phyloP scores from a whole-genome alignment of 257 asterid species.

The Penstemon eatonii region DNA sequence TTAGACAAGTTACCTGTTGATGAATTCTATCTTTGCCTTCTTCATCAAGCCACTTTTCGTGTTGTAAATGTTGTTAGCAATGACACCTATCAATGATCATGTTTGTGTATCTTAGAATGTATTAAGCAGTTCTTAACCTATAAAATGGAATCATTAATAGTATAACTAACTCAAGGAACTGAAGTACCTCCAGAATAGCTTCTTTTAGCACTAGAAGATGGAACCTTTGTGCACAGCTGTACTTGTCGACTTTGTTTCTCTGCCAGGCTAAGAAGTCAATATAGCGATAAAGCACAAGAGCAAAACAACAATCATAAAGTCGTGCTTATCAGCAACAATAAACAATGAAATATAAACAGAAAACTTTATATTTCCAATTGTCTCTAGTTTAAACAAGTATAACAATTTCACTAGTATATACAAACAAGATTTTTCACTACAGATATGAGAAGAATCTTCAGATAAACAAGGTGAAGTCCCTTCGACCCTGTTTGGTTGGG shows the following conservation, averaged over 20 bases:
- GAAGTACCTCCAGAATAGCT: slow-evolving; percentile 67
- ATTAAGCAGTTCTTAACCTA: slow-evolving; percentile 4
- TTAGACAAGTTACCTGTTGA: slow-evolving; percentile 58
- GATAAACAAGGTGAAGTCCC: background rate
- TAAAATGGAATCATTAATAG: background rate
- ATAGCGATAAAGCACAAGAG: slow-evolving; percentile 5
- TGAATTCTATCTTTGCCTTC: slow-evolving; percentile 82
- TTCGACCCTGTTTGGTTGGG: too few species aligned
- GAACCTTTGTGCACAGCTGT: slow-evolving; percentile 74
- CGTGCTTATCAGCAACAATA: background rate
- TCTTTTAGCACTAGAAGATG: slow-evolving; percentile 81
- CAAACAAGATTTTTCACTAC: background rate
- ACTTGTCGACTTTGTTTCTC: slow-evolving; percentile 83
- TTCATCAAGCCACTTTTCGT: slow-evolving; percentile 80
- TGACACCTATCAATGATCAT: slow-evolving; percentile 34
- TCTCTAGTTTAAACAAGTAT: slow-evolving; percentile 6
- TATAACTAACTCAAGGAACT: slow-evolving; percentile 21
- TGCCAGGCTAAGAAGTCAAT: slow-evolving; percentile 35
- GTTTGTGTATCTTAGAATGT: slow-evolving; percentile 10
- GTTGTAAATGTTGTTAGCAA: slow-evolving; percentile 53
- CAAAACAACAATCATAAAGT: background rate
- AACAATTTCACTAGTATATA: slow-evolving; percentile 2
- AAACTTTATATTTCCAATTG: background rate
- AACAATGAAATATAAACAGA: background rate
- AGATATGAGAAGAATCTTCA: background rate